Evolutionary conservation across 192 early-diverging fungal genomes (phyloP).

Genomic region (Coemansia sp.): DNA sequence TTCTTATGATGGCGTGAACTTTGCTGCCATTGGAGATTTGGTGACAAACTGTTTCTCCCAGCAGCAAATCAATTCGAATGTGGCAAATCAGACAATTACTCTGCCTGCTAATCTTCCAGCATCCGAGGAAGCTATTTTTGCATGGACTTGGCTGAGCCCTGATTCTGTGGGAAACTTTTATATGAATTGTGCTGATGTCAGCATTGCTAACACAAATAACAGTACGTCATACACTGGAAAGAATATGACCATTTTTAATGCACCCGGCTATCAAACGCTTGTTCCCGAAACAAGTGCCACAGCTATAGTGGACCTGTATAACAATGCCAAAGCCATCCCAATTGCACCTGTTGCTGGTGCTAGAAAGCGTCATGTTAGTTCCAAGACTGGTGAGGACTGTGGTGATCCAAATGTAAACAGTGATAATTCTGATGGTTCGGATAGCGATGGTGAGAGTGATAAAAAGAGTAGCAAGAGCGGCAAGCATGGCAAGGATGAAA

Average conservation of each 20-base stretch:
- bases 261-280: not conserved
- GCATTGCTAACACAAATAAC: constrained; percentile 1
- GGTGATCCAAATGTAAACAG: constrained; percentile 1
- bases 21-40: constrained; percentile 57
- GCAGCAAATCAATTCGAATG: not conserved
- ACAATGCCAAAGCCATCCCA: not conserved
- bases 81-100: constrained; percentile 33
- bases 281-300: not conserved
- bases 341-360: not conserved
- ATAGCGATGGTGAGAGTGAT: no score
- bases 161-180: constrained; percentile 62
- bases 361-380: constrained; percentile 21
- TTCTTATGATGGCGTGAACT: constrained; percentile 62
- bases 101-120: constrained; percentile 58
- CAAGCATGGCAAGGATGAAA: not conserved
- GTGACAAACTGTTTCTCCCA: constrained; percentile 39
- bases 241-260: constrained; percentile 20
- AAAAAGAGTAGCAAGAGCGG: not conserved
- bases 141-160: constrained; percentile 67
- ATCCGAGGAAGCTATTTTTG: constrained; percentile 55
- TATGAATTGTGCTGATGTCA: constrained; percentile 44
- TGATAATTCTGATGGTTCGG: not conserved
- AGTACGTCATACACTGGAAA: constrained; percentile 16
- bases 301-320: constrained; percentile 2
- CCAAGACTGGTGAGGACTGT: constrained; percentile 7